Evolutionary conservation across 306 rosid genomes (phyloP).

Genomic region (Ziziphus jujuba): DNA sequence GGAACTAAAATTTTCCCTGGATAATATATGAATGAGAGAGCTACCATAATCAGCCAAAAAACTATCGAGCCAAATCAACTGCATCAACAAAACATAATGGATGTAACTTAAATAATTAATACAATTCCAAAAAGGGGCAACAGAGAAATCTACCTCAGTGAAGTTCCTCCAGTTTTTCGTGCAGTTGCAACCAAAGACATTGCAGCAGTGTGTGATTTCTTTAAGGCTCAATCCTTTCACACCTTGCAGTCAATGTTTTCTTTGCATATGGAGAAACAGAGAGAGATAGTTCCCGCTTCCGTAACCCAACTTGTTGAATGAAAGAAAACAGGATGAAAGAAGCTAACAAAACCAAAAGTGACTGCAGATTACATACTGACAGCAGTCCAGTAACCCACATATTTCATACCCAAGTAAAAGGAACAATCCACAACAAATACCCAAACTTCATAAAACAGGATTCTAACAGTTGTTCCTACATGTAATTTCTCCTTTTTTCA

Average conservation of each 20-base stretch:
- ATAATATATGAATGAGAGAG: constrained; percentile 4
- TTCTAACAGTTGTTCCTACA: constrained; percentile 44
- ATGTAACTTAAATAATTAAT: constrained; percentile 14
- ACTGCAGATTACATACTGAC: constrained; percentile 30
- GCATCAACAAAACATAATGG: constrained; percentile 16
- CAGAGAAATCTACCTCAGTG: constrained; percentile 66
- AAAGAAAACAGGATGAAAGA: constrained; percentile 34
- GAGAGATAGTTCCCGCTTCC: constrained; percentile 45
- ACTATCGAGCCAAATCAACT: constrained; percentile 9
- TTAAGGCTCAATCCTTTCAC: constrained; percentile 57
- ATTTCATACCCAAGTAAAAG: constrained; percentile 48
- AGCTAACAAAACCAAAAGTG: constrained; percentile 25
- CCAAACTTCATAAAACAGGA: constrained; percentile 56
- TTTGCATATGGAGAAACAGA: constrained; percentile 43
- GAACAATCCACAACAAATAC: constrained; percentile 45
- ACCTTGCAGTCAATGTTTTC: constrained; percentile 55
- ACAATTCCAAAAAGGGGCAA: constrained; percentile 17
- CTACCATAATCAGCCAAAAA: constrained; percentile 6
- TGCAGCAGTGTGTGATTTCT: constrained; percentile 50
- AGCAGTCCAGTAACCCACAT: constrained; percentile 54
- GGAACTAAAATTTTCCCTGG: background rate
- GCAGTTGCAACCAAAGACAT: constrained; percentile 42
- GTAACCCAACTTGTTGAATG: constrained; percentile 44
- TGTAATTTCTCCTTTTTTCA: constrained; percentile 34
- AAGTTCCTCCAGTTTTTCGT: constrained; percentile 49